A percentile compares a stretch with the other conserved stretches of the same genome.
These are phyloP conservation scores for Agrocybe praecox DNA, from an alignment of 768 basidiomycete species.

Conservation along the genomic window DNA sequence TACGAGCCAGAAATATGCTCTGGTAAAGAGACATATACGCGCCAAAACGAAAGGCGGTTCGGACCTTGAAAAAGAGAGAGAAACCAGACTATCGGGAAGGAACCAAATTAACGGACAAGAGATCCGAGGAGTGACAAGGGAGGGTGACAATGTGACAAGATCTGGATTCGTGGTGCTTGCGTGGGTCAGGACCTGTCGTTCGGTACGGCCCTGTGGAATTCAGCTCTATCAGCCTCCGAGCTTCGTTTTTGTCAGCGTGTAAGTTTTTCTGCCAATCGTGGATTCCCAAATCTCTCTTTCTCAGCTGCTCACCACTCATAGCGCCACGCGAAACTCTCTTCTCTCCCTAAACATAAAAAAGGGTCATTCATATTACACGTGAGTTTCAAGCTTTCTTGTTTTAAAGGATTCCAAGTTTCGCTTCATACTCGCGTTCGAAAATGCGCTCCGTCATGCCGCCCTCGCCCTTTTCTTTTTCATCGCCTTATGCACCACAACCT, in stretches of 20 bases:
- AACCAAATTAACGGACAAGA: neutral
- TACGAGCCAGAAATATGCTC: too few relatives aligned
- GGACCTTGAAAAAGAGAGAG: neutral
- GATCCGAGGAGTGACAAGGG: conserved; percentile 1
- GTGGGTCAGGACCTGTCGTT: conserved; percentile 11
- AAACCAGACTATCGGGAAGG: neutral
- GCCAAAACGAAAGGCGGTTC: too few relatives aligned
- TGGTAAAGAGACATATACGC: neutral
- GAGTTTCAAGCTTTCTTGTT: conserved; percentile 19
- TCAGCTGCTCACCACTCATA: conserved; percentile 15
- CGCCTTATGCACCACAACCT: conserved; percentile 31
- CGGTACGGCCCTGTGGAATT: conserved; percentile 8
- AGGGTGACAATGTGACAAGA: conserved; percentile 5
- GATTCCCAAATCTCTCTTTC: conserved; percentile 16
- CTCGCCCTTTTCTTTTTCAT: conserved; percentile 37
- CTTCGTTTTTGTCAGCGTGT: conserved; percentile 15
- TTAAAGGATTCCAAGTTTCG: conserved; percentile 7
- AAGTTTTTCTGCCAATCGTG: conserved; percentile 12
- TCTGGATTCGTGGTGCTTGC: conserved; percentile 6
- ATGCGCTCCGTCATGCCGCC: conserved; percentile 30
- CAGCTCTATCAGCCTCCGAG: conserved; percentile 11
- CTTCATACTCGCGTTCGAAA: neutral
- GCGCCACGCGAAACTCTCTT: conserved; percentile 21
- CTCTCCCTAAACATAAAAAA: too few relatives aligned
- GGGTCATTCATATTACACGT: conserved; percentile 23